Evolutionary conservation across 306 rosid genomes (phyloP), one percentile per base, ranked within the genome.

Genomic region (Sindora glabra): DNA sequence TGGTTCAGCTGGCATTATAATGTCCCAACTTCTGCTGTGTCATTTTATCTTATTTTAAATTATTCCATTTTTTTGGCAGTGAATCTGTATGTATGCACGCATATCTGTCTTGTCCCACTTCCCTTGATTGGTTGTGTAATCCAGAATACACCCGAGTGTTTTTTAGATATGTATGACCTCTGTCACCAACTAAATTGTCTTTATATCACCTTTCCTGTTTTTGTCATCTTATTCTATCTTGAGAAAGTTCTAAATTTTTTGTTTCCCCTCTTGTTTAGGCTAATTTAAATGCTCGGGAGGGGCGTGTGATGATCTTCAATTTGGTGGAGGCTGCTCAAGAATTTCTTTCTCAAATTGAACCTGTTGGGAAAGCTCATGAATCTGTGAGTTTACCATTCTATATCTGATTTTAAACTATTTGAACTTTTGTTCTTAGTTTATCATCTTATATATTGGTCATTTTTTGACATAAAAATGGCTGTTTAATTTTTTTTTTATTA

Each of bases 261-360:
- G 9, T 36, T 0, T 64, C 22, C n/a, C 63, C 33, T 70, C 30
- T 29, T 76, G 11, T 75, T 54, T 68, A 91, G 98, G 98, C 98
- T 27, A 81, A 42, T 80, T 78, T 76, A 57, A 91, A 91, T 66
- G 86, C 98, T 17, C 76, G 98, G 75, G 98, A 91, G 66, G 98
- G 95, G 62, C 81, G 96, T 26, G 96, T 88, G 38, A 88, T 88
- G 96, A 74, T 91, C 68, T 91, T 83, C 77, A 88, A 91, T 81
- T 76, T 91, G 78, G 98, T 85, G 45, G 96, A 91, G 86, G 95
- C 98, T 56, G 95, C 96, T 57, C 98, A 88, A 76, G 98, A 91
- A 64, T 91, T 91, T 71, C 74, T 91, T 47, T 91, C 98, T 55
- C 86, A 83, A 70, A 77, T 85, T 67, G 89, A 77, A 17, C 91